Evolutionary conservation across 139 green algal genomes (phyloP), one percentile per base, ranked within the genome.

Genomic region (Closterium sp.): DNA sequence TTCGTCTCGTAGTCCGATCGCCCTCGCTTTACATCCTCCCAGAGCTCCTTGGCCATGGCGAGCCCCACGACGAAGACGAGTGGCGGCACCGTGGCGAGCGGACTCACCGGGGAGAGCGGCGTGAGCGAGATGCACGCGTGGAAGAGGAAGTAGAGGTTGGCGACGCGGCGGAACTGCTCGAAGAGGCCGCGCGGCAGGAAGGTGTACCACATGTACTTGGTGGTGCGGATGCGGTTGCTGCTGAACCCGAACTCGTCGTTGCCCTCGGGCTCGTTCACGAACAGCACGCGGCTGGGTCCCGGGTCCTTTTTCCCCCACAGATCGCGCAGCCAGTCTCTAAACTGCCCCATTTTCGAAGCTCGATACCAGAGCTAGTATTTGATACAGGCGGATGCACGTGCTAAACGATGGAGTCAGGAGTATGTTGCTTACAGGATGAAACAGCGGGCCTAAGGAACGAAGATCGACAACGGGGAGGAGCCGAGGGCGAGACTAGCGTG

Each of bases 141-240:
- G 33, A 96, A 91, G 30, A 97, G 90, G 91, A 98, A 98, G 93
- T 98, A 98, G 23, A 97, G 90, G 94, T 98, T 97, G 31, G 96
- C 96, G 0, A 96, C 94, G 21, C 96, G 93, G 5, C 92, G 95
- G 90, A 96, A 97, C 94, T 97, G 97, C 87, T 98, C 96, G 66
- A 96, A 97, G 85, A 98, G 91, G 85, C 95, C 96, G 33, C 95
- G 94, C 1, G 96, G 96, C 9, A 98, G 86, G 89, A 98, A 98
- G 33, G 94, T 97, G 87, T 96, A 7, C 19, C 95, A 25, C 76
- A 95, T 98, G 93, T 98, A 98, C 93, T 98, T 98, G 85, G 93
- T 91, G 12, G 96, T 98, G 16, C 87, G 81, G 34, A 97, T 95
- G 2, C 64, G 64, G 94, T 97, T 97, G 92, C 86, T 91, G 9